Percentiles rank a stretch among this genome's conserved stretches.
Evolutionary conservation across 352 stramenopile species (phyloP).

Genomic region (Phytophthora uliginosa): DNA sequence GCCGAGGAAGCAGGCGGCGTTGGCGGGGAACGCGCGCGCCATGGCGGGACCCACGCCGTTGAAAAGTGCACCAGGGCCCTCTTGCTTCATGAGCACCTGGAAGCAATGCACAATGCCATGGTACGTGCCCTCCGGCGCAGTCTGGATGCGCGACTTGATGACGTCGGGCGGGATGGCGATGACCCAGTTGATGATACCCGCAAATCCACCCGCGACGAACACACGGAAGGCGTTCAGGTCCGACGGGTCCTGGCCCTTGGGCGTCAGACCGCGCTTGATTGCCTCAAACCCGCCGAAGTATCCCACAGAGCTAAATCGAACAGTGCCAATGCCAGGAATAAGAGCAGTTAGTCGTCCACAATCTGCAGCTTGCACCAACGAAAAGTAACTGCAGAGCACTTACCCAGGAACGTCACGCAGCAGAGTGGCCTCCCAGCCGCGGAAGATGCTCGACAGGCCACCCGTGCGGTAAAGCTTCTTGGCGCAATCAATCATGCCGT

Average conservation of each 20-base stretch:
- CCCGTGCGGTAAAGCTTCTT: conserved; percentile 94
- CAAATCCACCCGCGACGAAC: conserved; percentile 95
- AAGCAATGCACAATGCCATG: conserved; percentile 93
- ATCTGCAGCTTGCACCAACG: conserved; percentile 29
- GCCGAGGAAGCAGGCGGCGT: conserved; percentile 96
- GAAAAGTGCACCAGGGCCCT: conserved; percentile 95
- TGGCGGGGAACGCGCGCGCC: conserved; percentile 96
- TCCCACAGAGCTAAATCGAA: conserved; percentile 80
- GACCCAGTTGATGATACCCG: conserved; percentile 96
- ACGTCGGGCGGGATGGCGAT: conserved; percentile 97
- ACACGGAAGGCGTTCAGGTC: conserved; percentile 92
- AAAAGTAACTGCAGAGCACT: conserved; percentile 32
- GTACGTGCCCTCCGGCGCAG: conserved; percentile 96
- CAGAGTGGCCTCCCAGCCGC: conserved; percentile 95
- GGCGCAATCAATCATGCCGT: conserved; percentile 96
- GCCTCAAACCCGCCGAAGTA: conserved; percentile 97
- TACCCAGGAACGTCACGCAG: conserved; percentile 95
- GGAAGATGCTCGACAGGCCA: conserved; percentile 95
- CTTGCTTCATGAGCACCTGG: conserved; percentile 95
- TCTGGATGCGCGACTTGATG: conserved; percentile 98
- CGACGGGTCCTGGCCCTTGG: conserved; percentile 81
- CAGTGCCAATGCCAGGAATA: neutral
- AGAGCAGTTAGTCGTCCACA: conserved; percentile 9
- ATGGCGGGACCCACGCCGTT: conserved; percentile 96
- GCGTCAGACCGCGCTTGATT: conserved; percentile 91